phyloP scores from a whole-genome alignment of 1,284 basidiomycete species.

The Irpex rosettiformis region DNA sequence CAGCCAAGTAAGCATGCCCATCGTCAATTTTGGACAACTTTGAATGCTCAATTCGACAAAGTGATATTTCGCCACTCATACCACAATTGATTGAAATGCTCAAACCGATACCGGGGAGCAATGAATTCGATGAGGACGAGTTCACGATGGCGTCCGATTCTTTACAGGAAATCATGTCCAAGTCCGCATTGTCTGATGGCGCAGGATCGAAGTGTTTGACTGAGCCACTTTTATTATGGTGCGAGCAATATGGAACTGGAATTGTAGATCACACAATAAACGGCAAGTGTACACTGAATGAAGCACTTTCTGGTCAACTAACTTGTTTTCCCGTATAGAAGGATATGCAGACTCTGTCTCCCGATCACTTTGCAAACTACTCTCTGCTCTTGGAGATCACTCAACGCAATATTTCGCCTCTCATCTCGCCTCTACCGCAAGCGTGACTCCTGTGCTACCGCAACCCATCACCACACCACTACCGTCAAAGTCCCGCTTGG shows the following conservation, averaged over 20 bases:
- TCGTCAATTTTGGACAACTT: constrained; percentile 4
- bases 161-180: constrained; percentile 73
- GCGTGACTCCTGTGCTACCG: constrained; percentile 18
- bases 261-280: constrained; percentile 49
- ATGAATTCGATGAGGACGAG: constrained; percentile 42
- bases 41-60: constrained; percentile 23
- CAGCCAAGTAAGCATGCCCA: constrained; percentile 52
- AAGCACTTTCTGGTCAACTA: background rate
- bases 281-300: constrained; percentile 27
- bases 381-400: constrained; percentile 81
- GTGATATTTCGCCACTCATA: constrained; percentile 61
- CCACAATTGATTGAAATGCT: constrained; percentile 62
- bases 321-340: constrained; percentile 21
- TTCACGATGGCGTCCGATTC: constrained; percentile 69
- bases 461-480: constrained; percentile 18
- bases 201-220: constrained; percentile 71
- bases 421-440: constrained; percentile 49
- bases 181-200: constrained; percentile 70
- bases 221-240: constrained; percentile 79
- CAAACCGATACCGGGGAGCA: constrained; percentile 36
- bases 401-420: constrained; percentile 77
- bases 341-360: constrained; percentile 52
- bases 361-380: constrained; percentile 73
- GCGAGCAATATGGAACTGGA: constrained; percentile 48
- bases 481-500: constrained; percentile 44